Percentiles rank a stretch among this genome's conserved stretches.
Conservation (phyloP, 2,329 filamentous ascomycete genomes). For the Fusarium devonianum region DNA sequence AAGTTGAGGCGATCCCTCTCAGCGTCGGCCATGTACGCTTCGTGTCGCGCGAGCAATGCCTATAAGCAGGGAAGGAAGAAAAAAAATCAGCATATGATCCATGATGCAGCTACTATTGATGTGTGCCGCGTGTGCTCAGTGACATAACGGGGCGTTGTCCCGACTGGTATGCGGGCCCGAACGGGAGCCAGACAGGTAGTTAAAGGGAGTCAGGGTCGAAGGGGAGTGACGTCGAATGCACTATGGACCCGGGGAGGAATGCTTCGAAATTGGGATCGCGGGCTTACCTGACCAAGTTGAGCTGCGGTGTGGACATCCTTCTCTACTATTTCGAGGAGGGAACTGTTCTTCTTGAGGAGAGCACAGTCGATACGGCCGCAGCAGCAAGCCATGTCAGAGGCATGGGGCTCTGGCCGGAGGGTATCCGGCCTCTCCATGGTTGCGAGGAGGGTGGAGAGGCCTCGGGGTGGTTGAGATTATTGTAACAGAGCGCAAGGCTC, state of each 20-base stretch:
- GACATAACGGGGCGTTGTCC: not conserved
- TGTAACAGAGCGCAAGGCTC: conserved; percentile 11
- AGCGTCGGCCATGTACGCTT: conserved; percentile 91
- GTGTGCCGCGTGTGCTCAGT: conserved; percentile 17
- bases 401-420: conserved; percentile 34
- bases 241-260: conserved; percentile 33
- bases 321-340: conserved; percentile 80
- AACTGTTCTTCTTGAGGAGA: conserved; percentile 81
- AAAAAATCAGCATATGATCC: conserved; percentile 70
- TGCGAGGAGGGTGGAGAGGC: conserved; percentile 33
- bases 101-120: conserved; percentile 22
- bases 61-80: conserved; percentile 62
- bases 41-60: conserved; percentile 90
- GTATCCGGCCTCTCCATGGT: conserved; percentile 39
- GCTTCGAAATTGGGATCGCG: conserved; percentile 41
- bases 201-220: conserved; percentile 8
- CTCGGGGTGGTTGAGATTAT: conserved; percentile 24
- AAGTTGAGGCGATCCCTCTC: conserved; percentile 83
- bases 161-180: conserved; percentile 37
- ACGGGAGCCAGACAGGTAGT: conserved; percentile 9
- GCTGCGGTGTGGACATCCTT: conserved; percentile 88
- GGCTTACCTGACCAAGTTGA: conserved; percentile 87
- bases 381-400: conserved; percentile 71
- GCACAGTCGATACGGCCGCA: conserved; percentile 83
- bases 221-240: conserved; percentile 1